Percentiles rank a stretch among this genome's conserved stretches.
Evolutionary conservation across 805 yeast species (phyloP).

Genomic region (Hanseniaspora valbyensis): DNA sequence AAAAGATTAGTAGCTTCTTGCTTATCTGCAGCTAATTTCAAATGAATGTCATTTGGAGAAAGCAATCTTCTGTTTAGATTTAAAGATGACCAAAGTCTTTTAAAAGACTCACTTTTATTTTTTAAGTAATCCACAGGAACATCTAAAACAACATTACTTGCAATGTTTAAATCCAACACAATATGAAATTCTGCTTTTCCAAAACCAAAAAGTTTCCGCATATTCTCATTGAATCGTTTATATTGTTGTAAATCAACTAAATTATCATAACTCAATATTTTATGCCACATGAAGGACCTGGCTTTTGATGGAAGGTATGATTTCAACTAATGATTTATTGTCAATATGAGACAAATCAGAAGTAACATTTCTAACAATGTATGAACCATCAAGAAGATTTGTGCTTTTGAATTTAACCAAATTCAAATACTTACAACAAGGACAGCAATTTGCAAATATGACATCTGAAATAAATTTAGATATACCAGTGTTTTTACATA

Average conservation of each 20-base stretch:
- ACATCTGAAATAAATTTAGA: not conserved
- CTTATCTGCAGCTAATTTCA: not conserved
- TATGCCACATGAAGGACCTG: not conserved
- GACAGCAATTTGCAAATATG: not conserved
- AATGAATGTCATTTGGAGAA: not conserved
- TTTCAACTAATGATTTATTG: not conserved
- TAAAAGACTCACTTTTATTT: not conserved
- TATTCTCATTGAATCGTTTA: not conserved
- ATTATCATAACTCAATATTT: not conserved
- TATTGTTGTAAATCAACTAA: not conserved
- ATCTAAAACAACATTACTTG: not conserved
- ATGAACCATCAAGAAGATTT: not conserved
- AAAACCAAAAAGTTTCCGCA: not conserved
- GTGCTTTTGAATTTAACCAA: not conserved
- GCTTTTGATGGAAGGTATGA: not conserved
- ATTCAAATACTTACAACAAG: conserved; percentile 11
- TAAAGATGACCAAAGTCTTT: conserved; percentile 2
- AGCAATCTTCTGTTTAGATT: not conserved
- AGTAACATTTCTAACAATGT: conserved; percentile 4
- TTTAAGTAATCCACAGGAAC: conserved; percentile 2
- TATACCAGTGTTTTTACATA: not conserved
- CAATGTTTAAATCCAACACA: not conserved
- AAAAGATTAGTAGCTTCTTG: not conserved
- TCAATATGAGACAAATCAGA: not conserved
- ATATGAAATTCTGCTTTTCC: not conserved